Base-by-base conservation (phyloP, 176 grass and related monocot species). In the Triticum turgidum region DNA sequence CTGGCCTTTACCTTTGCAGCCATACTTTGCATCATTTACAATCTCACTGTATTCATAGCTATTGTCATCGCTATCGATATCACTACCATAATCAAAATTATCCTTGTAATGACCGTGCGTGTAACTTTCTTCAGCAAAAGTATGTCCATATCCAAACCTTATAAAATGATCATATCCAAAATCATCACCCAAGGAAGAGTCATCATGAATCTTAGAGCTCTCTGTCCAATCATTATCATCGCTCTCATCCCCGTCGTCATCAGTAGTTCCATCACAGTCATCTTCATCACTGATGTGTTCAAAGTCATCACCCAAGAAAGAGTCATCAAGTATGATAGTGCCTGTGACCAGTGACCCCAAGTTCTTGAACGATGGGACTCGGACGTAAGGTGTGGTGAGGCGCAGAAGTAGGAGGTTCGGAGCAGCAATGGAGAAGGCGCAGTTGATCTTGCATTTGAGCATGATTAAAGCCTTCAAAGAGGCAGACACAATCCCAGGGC, bases 251-350 rank as follows among this genome's bases (percentile, higher is more conserved):
- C 45, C 45, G 4, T 49, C 45, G 0, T 76, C 73, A 18, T 85
- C 83, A 66, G 72, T 85, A 17, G 73, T 77, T 52, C 67, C 73
- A 85, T 66, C 29, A 5, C 65, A 11, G 21, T 81, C 86, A 20
- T 82, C 86, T 6, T 76, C 44, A 4, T 82, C 86, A 21, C 79
- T 87, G 44, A 62, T 66, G 27, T n/a, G 15, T 38, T 75, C 30
- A 51, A 81, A 69, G 7, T 70, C 33, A n/a, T 44, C 17, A 58
- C 22, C 29, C 62, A 88, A 44, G 8, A 44, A 82, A 87, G 44
- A 44, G 22, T 82, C 86, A 44, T 87, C 86, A 59, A 87, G 9
- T 72, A 82, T 69, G 61, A 87, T 9, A 45, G n/a, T 87, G 17
- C 22, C 79, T 11, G 79, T 68, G 35, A 33, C n/a, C 22, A 87